A percentile compares a stretch with the other conserved stretches of the same genome.
These are phyloP conservation scores for Wickerhamiella qilinensis DNA, from an alignment of 805 yeast species.

Conservation along the genomic window DNA sequence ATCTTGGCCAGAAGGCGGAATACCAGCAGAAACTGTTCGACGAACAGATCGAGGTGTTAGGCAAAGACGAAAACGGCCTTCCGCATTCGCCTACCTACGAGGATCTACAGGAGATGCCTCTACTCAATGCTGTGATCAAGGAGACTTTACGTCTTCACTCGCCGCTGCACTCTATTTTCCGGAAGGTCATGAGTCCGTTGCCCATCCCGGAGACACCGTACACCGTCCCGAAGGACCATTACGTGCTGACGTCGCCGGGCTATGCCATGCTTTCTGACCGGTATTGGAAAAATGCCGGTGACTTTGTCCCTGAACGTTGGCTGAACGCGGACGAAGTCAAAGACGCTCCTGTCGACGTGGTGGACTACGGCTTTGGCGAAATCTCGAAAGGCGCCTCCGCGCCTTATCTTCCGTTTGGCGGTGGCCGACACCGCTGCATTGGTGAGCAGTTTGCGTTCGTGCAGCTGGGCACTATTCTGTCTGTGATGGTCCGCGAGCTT, in stretches of 20 bases:
- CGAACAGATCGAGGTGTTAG: slow-evolving; percentile 54
- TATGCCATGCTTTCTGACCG: slow-evolving; percentile 61
- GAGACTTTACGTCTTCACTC: slow-evolving; percentile 92
- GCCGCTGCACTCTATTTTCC: slow-evolving; percentile 91
- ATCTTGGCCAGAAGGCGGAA: slow-evolving; percentile 74
- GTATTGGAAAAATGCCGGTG: slow-evolving; percentile 61
- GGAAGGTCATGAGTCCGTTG: slow-evolving; percentile 68
- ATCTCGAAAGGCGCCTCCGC: slow-evolving; percentile 91
- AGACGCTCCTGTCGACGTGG: slow-evolving; percentile 24
- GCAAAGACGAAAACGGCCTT: slow-evolving; percentile 19
- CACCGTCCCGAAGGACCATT: slow-evolving; percentile 79
- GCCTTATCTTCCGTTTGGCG: slow-evolving; percentile 95
- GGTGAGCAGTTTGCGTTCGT: slow-evolving; percentile 97
- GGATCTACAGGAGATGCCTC: slow-evolving; percentile 62
- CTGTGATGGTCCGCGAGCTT: slow-evolving; percentile 57
- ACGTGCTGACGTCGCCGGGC: slow-evolving; percentile 89
- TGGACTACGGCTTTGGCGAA: slow-evolving; percentile 95
- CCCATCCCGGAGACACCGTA: slow-evolving; percentile 64
- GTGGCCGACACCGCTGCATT: slow-evolving; percentile 98
- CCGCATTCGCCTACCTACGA: slow-evolving; percentile 60
- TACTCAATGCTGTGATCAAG: slow-evolving; percentile 68
- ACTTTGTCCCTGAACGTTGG: slow-evolving; percentile 87
- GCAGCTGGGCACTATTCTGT: slow-evolving; percentile 74
- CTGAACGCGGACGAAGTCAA: slow-evolving; percentile 14
- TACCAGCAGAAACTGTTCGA: slow-evolving; percentile 65